Conservation (phyloP, 2,329 filamentous ascomycete genomes). For the Dothistroma pini region DNA sequence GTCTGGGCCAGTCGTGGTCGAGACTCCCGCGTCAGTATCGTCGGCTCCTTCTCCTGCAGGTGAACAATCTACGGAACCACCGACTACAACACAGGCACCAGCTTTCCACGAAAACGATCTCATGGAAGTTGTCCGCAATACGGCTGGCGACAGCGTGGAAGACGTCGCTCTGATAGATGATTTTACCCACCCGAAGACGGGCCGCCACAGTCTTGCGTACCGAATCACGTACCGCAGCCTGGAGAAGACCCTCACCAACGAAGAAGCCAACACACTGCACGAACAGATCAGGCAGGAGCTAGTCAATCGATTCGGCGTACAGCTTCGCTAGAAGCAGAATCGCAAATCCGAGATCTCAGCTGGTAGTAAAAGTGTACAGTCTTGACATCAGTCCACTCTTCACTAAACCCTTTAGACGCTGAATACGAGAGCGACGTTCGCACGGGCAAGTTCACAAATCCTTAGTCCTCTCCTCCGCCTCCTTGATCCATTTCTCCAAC, state of each 20-base stretch:
- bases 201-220: constrained; percentile 82
- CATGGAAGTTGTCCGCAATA: constrained; percentile 87
- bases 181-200: constrained; percentile 83
- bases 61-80: constrained; percentile 35
- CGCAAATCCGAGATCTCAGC: background rate
- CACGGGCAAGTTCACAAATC: constrained; percentile 13
- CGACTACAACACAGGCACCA: constrained; percentile 34
- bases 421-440: too few relatives aligned
- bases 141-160: constrained; percentile 80
- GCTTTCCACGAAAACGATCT: constrained; percentile 91
- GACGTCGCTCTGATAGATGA: constrained; percentile 81
- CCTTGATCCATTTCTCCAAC: constrained; percentile 46
- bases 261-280: constrained; percentile 75
- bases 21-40: constrained; percentile 31
- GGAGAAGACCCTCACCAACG: constrained; percentile 82
- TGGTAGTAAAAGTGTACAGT: background rate
- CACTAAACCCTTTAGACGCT: background rate
- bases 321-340: constrained; percentile 59
- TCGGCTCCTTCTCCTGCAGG: constrained; percentile 35
- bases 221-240: constrained; percentile 90
- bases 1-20: constrained; percentile 28
- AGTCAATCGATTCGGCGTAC: constrained; percentile 69
- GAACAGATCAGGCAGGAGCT: constrained; percentile 61
- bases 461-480: constrained; percentile 45
- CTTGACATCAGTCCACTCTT: background rate